These are phyloP conservation scores for Cutaneotrichosporon spelunceum DNA, from an alignment of 1,284 basidiomycete species.

Conservation along the genomic window DNA sequence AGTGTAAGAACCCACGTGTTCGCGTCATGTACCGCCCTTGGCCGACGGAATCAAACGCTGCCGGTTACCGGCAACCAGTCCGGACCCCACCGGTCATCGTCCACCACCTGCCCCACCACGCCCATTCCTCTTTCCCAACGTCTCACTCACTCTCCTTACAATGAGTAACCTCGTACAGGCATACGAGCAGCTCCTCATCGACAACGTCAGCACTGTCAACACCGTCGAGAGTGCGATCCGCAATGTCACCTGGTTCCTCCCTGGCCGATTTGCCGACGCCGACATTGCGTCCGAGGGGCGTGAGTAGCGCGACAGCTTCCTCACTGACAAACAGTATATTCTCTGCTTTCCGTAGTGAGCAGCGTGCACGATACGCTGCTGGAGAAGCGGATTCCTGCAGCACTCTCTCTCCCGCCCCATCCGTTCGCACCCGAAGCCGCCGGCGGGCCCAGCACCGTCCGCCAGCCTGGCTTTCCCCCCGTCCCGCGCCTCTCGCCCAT, in stretches of 20 bases:
- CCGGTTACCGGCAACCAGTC: neutral
- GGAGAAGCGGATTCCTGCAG: conserved; percentile 60
- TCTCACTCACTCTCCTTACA: neutral
- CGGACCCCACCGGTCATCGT: neutral
- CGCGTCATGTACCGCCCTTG: neutral
- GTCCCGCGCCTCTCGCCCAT: conserved; percentile 27
- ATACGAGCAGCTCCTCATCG: conserved; percentile 77
- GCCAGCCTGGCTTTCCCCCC: conserved; percentile 14
- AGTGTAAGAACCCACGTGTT: too few relatives aligned
- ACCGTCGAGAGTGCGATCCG: conserved; percentile 82
- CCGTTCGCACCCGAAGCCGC: conserved; percentile 49
- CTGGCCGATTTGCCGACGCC: conserved; percentile 93
- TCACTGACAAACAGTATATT: conserved; percentile 38
- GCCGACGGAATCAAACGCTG: too few relatives aligned
- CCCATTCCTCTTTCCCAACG: neutral
- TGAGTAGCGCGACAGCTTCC: conserved; percentile 56
- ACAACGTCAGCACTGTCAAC: conserved; percentile 78
- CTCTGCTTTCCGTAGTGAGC: conserved; percentile 45
- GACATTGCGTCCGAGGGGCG: conserved; percentile 86
- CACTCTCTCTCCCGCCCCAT: conserved; percentile 62
- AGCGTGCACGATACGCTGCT: conserved; percentile 79
- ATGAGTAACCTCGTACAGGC: conserved; percentile 42
- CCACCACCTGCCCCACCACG: neutral
- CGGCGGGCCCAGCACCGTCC: conserved; percentile 11
- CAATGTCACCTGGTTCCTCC: conserved; percentile 89